Evolutionary conservation across 108 stramenopile species (phyloP).

Genomic region (Mayamaea pseudoterrestris): DNA sequence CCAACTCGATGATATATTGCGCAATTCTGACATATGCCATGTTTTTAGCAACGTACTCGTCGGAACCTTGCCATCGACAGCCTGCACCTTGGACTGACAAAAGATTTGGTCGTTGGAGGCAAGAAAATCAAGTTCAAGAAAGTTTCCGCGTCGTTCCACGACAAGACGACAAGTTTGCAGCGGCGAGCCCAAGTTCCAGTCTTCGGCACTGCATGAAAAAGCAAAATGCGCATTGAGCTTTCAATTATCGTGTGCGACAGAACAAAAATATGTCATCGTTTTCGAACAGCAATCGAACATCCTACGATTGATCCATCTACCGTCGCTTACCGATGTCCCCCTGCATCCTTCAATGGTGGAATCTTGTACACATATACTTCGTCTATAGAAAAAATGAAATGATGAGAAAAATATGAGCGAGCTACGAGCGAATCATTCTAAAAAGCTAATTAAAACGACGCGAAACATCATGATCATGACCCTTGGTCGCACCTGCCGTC

Average conservation of each 20-base stretch:
- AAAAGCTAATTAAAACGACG: too few species aligned
- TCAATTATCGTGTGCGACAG: neutral
- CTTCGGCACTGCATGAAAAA: constrained; percentile 34
- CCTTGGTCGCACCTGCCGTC: too few species aligned
- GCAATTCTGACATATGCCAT: constrained; percentile 36
- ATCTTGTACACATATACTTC: constrained; percentile 74
- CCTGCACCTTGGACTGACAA: constrained; percentile 20
- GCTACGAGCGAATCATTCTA: too few species aligned
- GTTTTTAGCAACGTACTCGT: too few species aligned
- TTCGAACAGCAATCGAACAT: neutral
- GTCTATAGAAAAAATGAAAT: too few species aligned
- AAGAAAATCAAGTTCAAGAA: constrained; percentile 21
- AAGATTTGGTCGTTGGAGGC: constrained; percentile 13
- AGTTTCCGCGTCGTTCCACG: constrained; percentile 30
- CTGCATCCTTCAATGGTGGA: constrained; percentile 48
- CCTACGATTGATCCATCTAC: neutral
- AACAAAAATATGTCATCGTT: neutral
- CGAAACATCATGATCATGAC: too few species aligned
- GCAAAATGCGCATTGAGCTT: neutral
- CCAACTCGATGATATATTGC: too few species aligned
- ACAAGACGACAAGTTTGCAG: constrained; percentile 44
- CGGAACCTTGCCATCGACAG: constrained; percentile 12
- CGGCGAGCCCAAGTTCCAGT: constrained; percentile 67
- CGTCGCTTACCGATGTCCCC: constrained; percentile 37
- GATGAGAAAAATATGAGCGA: too few species aligned